Conservation (phyloP, 192 early-diverging fungal species). For the Umbelopsis vinacea region DNA sequence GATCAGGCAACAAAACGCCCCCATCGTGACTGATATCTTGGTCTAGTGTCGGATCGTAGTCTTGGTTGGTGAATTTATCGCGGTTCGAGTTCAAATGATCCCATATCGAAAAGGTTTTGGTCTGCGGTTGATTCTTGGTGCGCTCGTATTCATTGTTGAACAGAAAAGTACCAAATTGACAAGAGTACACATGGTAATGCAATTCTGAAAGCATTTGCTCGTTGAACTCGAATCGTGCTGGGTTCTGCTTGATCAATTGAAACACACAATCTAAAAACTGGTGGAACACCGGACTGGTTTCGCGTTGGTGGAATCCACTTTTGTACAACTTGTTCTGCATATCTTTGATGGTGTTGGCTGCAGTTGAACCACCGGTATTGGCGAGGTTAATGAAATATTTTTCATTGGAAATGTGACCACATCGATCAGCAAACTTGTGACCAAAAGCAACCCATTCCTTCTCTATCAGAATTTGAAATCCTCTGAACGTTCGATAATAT, state of each 20-base stretch:
- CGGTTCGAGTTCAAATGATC: slow-evolving; percentile 68
- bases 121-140: slow-evolving; percentile 42
- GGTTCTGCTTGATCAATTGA: slow-evolving; percentile 87
- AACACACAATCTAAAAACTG: slow-evolving; percentile 98
- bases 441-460: slow-evolving; percentile 99
- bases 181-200: slow-evolving; percentile 86
- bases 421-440: slow-evolving; percentile 92
- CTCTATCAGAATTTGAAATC: slow-evolving; percentile 89
- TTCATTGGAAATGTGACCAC: slow-evolving; percentile 86
- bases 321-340: slow-evolving; percentile 63
- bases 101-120: slow-evolving; percentile 71
- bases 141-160: slow-evolving; percentile 90
- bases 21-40: slow-evolving; percentile 49
- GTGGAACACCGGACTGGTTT: slow-evolving; percentile 94
- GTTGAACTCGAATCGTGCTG: slow-evolving; percentile 92
- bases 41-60: slow-evolving; percentile 61
- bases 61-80: slow-evolving; percentile 60
- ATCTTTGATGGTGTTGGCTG: slow-evolving; percentile 62
- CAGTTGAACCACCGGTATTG: slow-evolving; percentile 51
- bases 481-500: slow-evolving; percentile 92
- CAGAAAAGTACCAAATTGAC: slow-evolving; percentile 94
- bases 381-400: slow-evolving; percentile 64
- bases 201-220: slow-evolving; percentile 81
- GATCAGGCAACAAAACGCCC: slow-evolving; percentile 69
- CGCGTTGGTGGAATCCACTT: slow-evolving; percentile 66